Evolutionary conservation across 2,329 filamentous ascomycete genomes (phyloP).

Genomic region (Arthrobotrys conoides): DNA sequence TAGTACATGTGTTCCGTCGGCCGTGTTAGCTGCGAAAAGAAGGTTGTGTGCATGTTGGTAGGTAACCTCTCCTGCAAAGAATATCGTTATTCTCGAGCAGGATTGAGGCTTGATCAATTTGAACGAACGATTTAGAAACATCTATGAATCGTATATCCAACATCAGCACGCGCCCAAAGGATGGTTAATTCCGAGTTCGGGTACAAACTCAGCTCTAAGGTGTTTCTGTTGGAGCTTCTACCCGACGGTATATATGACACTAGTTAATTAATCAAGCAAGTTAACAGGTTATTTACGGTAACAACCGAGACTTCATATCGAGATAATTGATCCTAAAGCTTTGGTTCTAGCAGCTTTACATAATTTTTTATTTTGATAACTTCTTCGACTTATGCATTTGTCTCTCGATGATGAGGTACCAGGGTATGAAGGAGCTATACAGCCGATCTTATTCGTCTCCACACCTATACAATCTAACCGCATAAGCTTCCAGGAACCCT

Average conservation of each 20-base stretch:
- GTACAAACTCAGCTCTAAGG: background rate
- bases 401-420: slow-evolving; percentile 33
- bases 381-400: slow-evolving; percentile 29
- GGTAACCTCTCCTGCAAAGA: slow-evolving; percentile 26
- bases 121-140: background rate
- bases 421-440: slow-evolving; percentile 19
- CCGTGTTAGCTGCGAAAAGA: slow-evolving; percentile 37
- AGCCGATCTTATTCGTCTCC: slow-evolving; percentile 29
- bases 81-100: background rate
- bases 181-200: slow-evolving; percentile 2
- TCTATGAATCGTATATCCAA: slow-evolving; percentile 6
- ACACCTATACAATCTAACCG: slow-evolving; percentile 21
- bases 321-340: slow-evolving; percentile 7
- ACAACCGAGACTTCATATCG: background rate
- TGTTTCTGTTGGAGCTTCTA: slow-evolving; percentile 7
- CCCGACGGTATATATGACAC: slow-evolving; percentile 6
- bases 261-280: no score
- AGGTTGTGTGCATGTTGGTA: slow-evolving; percentile 47
- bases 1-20: slow-evolving; percentile 32
- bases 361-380: slow-evolving; percentile 29
- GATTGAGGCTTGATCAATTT: slow-evolving; percentile 17
- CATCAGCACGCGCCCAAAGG: slow-evolving; percentile 18
- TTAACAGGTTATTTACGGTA: slow-evolving; percentile 34
- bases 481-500: background rate
- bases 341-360: slow-evolving; percentile 14